Evolutionary conservation across 1,284 basidiomycete genomes (phyloP), one percentile per base, ranked within the genome.

Genomic region (Tylopilus orsonianus): DNA sequence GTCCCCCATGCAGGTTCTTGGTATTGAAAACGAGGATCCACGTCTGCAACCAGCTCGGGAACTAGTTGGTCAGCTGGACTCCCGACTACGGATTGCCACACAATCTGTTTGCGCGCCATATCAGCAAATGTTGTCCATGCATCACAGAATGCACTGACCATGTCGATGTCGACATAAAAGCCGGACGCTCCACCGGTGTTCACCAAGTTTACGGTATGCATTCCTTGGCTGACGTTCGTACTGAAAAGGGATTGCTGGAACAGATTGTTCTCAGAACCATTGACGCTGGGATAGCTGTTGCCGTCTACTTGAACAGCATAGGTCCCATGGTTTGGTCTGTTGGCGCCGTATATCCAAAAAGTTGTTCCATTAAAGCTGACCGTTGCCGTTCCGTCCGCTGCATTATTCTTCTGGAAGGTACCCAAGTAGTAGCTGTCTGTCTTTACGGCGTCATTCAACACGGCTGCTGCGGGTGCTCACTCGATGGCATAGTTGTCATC

Each of bases 341-440:
- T 65, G 29, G 64, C 59, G 24, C 70, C 70, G 44, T 60, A 68
- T 32, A 71, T 58, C 54, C 58, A 62, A 24, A 71, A 44, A 5
- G 60, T 50, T 8, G 64, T 65, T 12, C 65, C 72, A 29, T 64
- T 70, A 52, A 73, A 73, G 22, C 47, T 58, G 48, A 74, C 65
- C 0, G 56, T 61, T 8, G 61, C 66, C 2, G 50, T 58, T 3
- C 66, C 65, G 13, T 50, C 58, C 13, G 56, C 19, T 2, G 34
- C 49, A 22, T 36, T 60, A 24, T 64, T 65, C 42, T 49, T 56
- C n/a, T 60, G 64, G 30, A 57, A 64, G 26, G 71, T 68, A 6
- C 57, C 55, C 14, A 59, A 38, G 30, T 62, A 67, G 43, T 67
- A 70, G 34, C 65, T 66, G 23, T 20, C 4, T n/a, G 27, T 52